Conservation (phyloP, 257 asterid genomes). For the Ligustrum vulgare region DNA sequence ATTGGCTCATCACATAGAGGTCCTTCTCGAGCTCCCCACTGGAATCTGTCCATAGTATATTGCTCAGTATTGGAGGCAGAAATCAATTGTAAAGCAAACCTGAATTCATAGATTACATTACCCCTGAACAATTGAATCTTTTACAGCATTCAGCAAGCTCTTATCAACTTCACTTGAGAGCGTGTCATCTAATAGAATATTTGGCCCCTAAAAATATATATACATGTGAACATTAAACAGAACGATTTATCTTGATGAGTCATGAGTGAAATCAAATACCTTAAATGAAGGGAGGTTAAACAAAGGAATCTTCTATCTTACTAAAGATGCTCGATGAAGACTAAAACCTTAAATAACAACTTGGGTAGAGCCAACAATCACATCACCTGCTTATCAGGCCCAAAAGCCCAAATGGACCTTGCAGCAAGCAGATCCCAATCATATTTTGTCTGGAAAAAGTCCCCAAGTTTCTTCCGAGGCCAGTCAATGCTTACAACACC, state of each 20-base stretch:
- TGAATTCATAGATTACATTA: constrained; percentile 26
- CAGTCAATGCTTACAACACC: constrained; percentile 88
- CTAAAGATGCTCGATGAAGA: constrained; percentile 5
- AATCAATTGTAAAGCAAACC: constrained; percentile 13
- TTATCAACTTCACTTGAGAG: constrained; percentile 95
- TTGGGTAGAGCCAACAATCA: neutral
- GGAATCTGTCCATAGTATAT: constrained; percentile 63
- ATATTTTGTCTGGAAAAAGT: constrained; percentile 85
- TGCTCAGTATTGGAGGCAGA: constrained; percentile 13
- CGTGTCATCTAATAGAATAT: constrained; percentile 89
- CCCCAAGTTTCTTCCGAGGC: constrained; percentile 90
- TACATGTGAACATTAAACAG: constrained; percentile 6
- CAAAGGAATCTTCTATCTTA: neutral
- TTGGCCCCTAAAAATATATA: constrained; percentile 72
- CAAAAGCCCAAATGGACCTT: constrained; percentile 98
- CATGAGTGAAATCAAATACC: constrained; percentile 10
- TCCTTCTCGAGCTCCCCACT: constrained; percentile 99
- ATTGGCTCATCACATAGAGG: constrained; percentile 99
- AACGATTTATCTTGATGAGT: neutral
- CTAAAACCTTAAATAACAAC: neutral
- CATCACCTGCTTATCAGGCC: constrained; percentile 92
- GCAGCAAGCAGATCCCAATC: constrained; percentile 99
- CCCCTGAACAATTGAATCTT: constrained; percentile 98
- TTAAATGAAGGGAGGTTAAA: neutral
- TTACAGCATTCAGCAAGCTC: constrained; percentile 78